Percentiles rank a stretch among this genome's conserved stretches.
Evolutionary conservation across 108 stramenopile species (phyloP).

Genomic region (Nitzschia putrida): DNA sequence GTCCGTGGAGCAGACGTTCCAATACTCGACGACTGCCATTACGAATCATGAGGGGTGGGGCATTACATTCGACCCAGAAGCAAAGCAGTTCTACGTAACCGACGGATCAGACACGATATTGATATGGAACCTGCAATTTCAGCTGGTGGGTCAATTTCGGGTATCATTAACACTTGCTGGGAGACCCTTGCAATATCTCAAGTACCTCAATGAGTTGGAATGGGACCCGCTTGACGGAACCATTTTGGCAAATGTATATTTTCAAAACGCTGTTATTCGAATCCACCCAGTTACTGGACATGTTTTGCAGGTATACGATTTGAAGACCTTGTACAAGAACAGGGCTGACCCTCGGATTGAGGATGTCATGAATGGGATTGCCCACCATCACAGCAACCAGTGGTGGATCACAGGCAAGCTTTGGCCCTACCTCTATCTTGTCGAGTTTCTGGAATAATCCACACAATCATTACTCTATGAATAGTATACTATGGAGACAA

Average conservation of each 20-base stretch:
- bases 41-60: slow-evolving; percentile 75
- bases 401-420: slow-evolving; percentile 77
- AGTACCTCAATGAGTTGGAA: slow-evolving; percentile 75
- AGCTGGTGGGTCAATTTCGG: slow-evolving; percentile 29
- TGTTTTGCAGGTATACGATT: slow-evolving; percentile 59
- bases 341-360: slow-evolving; percentile 1
- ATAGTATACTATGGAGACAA: no score
- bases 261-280: slow-evolving; percentile 60
- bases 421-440: slow-evolving; percentile 72
- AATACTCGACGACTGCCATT: slow-evolving; percentile 46
- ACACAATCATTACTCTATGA: no score
- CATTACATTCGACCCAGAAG: slow-evolving; percentile 61
- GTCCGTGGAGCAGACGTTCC: slow-evolving; percentile 30
- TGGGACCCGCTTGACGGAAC: slow-evolving; percentile 45
- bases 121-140: slow-evolving; percentile 66
- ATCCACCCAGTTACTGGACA: slow-evolving; percentile 65
- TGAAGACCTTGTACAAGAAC: slow-evolving; percentile 38
- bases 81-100: slow-evolving; percentile 63
- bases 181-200: slow-evolving; percentile 8
- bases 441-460: slow-evolving; percentile 36
- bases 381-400: slow-evolving; percentile 46
- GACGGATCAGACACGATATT: slow-evolving; percentile 66
- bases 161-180: slow-evolving; percentile 5
- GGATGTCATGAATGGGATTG: slow-evolving; percentile 81
- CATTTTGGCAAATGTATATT: slow-evolving; percentile 78